Base-by-base conservation (phyloP, 192 early-diverging fungal genomes). In the Coemansia sp. region DNA sequence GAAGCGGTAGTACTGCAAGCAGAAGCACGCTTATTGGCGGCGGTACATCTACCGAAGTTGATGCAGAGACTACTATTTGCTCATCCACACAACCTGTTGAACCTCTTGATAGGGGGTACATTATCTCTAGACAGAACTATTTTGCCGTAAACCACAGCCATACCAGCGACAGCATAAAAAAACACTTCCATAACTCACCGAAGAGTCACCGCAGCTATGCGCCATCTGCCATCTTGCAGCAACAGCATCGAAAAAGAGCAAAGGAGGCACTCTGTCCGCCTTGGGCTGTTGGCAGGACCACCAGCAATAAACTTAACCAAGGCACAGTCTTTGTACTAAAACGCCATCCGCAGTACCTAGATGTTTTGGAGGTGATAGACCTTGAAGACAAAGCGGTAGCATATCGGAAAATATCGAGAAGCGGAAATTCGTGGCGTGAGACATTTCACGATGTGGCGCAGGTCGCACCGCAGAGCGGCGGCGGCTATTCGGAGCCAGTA, bases 391-490 rank as follows among this genome's bases (percentile, higher is more conserved):
- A 46, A 37, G 3, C 40, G 5, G 70, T 76, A 0, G 74, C 55
- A 11, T 82, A 82, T 46, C 67, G 79, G 13, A 72, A 69, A 7
- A 70, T 82, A 36, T 39, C 62, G 8, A 66, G 62, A 13, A 3
- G 51, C 16, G 65, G 69, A 10, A 69, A 56, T 57, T 47, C 62
- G 16, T 74, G 79, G 79, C 64, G 71, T 26, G 67, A 76, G 58
- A 67, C 74, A 45, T 82, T 82, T 54, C 74, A 82, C 59, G 37
- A 69, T n/a, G 73, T 65, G 10, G n/a, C 51, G 21, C 51, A 5
- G 47, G 6, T 22, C 1, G 8, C 22, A 13, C 51, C 8, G 51
- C 6, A 54, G 26, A 22, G 1, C 19, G 21, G 21, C 22, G 16
- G 22, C 5, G 37, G 8, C 4, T 46, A 60, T 10, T 51, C 61